Evolutionary conservation across 2,329 filamentous ascomycete species (phyloP).

Genomic region (Epichloe sylvatica): DNA sequence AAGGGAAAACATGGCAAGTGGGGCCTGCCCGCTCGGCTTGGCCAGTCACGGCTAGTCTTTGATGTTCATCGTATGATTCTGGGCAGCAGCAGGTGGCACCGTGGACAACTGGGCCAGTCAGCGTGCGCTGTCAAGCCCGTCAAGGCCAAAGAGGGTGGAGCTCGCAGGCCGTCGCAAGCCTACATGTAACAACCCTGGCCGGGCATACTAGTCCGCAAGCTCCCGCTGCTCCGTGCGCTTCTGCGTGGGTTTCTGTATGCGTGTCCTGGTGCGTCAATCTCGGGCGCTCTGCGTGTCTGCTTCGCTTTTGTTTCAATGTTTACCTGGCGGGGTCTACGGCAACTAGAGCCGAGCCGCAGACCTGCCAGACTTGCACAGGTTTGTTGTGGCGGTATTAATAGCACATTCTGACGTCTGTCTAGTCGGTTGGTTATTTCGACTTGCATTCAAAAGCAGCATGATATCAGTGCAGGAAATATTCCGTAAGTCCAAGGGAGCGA

Average conservation of each 20-base stretch:
- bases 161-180: neutral
- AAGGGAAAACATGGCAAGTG: neutral
- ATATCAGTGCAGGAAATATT: too few species aligned
- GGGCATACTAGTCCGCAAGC: neutral
- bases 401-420: too few species aligned
- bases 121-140: neutral
- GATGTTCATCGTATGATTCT: conserved; percentile 4
- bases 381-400: too few species aligned
- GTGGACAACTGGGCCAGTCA: neutral
- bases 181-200: neutral
- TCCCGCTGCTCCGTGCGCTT: neutral
- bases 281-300: too few species aligned
- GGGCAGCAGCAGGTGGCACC: neutral
- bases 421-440: too few species aligned
- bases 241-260: neutral
- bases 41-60: neutral
- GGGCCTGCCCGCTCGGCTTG: neutral
- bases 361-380: too few species aligned
- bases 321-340: too few species aligned
- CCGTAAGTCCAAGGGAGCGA: too few species aligned
- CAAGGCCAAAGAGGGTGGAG: neutral
- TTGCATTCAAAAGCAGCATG: too few species aligned
- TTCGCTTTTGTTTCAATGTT: too few species aligned
- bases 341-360: too few species aligned
- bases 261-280: neutral